Percentiles rank a stretch among this genome's conserved stretches.
Conservation (phyloP, 768 basidiomycete genomes). For the Steccherinum ochraceum region DNA sequence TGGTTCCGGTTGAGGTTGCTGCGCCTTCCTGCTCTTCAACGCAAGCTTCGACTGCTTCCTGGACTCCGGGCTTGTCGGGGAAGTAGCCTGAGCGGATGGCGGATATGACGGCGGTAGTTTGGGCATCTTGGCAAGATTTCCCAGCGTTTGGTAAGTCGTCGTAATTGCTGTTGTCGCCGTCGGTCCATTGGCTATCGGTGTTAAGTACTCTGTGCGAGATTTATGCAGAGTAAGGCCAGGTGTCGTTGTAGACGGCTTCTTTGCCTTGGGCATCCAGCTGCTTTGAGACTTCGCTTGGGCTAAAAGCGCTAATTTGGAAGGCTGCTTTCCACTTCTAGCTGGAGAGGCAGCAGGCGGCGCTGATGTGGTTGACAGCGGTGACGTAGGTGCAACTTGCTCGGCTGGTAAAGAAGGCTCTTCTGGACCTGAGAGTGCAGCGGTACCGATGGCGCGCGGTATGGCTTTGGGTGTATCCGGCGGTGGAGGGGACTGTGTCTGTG, state of each 20-base stretch:
- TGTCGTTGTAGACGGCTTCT: slow-evolving; percentile 12
- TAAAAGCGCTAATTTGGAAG: slow-evolving; percentile 71
- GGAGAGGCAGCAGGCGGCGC: slow-evolving; percentile 2
- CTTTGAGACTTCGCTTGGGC: slow-evolving; percentile 52
- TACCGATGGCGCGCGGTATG: background rate
- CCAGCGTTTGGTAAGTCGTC: slow-evolving; percentile 69
- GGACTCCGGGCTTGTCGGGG: slow-evolving; percentile 21
- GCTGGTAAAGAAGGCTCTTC: slow-evolving; percentile 4
- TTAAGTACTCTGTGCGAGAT: slow-evolving; percentile 61
- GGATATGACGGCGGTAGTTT: slow-evolving; percentile 18
- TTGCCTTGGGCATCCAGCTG: slow-evolving; percentile 20
- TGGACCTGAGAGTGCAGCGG: slow-evolving; percentile 1
- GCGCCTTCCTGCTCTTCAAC: slow-evolving; percentile 60
- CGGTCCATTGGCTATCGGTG: slow-evolving; percentile 74
- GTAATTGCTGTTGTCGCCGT: slow-evolving; percentile 84
- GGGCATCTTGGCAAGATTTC: slow-evolving; percentile 39
- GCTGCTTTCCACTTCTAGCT: slow-evolving; percentile 13
- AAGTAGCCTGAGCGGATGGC: slow-evolving; percentile 6
- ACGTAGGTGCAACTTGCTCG: background rate
- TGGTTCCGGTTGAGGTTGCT: slow-evolving; percentile 36
- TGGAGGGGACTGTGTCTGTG: background rate
- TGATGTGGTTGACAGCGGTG: background rate
- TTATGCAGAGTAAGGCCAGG: slow-evolving; percentile 31
- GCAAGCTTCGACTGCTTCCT: slow-evolving; percentile 73
- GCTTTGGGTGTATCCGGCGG: background rate